A percentile compares a stretch with the other conserved stretches of the same genome.
phyloP scores from a whole-genome alignment of 805 yeast species.

The Hanseniaspora meyeri region DNA sequence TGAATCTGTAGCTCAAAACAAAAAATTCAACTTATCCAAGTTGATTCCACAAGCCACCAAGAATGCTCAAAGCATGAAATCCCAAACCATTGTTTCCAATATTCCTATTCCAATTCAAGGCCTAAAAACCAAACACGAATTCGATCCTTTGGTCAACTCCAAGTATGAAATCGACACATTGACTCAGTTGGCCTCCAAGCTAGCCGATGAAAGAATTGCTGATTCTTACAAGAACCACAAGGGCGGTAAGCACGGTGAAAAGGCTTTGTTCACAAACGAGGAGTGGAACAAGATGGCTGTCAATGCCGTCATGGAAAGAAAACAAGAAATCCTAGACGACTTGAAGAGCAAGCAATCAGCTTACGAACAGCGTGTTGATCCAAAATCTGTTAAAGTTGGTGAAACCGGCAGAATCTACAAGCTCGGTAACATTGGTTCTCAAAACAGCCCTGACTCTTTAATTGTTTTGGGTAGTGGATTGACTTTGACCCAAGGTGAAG shows the following conservation, averaged over 20 bases:
- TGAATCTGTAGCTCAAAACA: not conserved
- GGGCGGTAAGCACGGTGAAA: slow-evolving; percentile 65
- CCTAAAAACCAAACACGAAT: slow-evolving; percentile 39
- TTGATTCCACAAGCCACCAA: slow-evolving; percentile 9
- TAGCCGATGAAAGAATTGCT: slow-evolving; percentile 43
- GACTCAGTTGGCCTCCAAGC: slow-evolving; percentile 55
- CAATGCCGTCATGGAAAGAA: slow-evolving; percentile 32
- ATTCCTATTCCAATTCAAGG: slow-evolving; percentile 5
- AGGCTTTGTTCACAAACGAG: slow-evolving; percentile 38
- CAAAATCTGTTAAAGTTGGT: slow-evolving; percentile 58
- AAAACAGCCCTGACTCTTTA: slow-evolving; percentile 16
- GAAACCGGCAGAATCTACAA: slow-evolving; percentile 38
- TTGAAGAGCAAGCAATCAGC: slow-evolving; percentile 34
- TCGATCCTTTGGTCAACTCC: slow-evolving; percentile 27
- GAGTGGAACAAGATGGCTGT: slow-evolving; percentile 20
- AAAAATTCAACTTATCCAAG: slow-evolving; percentile 10
- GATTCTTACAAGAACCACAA: slow-evolving; percentile 28
- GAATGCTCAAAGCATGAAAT: slow-evolving; percentile 1
- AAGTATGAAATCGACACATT: slow-evolving; percentile 55
- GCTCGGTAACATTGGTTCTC: slow-evolving; percentile 34
- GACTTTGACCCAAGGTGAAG: slow-evolving; percentile 58
- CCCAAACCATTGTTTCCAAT: not conserved
- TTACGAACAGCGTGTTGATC: slow-evolving; percentile 60
- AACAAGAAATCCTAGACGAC: slow-evolving; percentile 23
- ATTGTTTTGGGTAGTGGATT: slow-evolving; percentile 82